These are phyloP conservation scores for Thermomucor indicae-seudaticae DNA, from an alignment of 371 early-diverging fungal species.

Conservation along the genomic window DNA sequence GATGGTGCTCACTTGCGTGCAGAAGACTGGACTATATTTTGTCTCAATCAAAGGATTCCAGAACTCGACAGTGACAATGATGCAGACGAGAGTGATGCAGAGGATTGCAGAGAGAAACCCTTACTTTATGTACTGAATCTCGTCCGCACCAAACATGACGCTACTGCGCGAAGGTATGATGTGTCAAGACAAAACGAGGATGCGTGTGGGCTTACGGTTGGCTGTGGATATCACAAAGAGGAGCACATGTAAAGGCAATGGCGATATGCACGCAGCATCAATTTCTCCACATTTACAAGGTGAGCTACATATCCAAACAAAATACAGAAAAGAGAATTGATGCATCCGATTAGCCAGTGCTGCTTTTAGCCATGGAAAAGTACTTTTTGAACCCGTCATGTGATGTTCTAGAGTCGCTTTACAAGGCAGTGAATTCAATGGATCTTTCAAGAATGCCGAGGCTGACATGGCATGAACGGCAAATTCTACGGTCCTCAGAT, in stretches of 20 bases:
- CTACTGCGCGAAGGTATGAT: conserved; percentile 66
- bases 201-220: background rate
- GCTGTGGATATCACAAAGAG: conserved; percentile 40
- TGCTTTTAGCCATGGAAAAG: conserved; percentile 87
- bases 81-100: conserved; percentile 14
- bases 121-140: conserved; percentile 85
- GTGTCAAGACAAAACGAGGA: background rate
- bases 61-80: conserved; percentile 31
- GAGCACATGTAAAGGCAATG: conserved; percentile 92
- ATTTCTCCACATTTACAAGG: conserved; percentile 92
- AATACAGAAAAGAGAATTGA: background rate
- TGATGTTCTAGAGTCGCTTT: conserved; percentile 76
- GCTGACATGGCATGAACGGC: conserved; percentile 71
- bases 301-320: conserved; percentile 15
- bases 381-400: conserved; percentile 78
- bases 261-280: conserved; percentile 87
- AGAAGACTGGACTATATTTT: conserved; percentile 95
- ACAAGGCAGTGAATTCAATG: conserved; percentile 80
- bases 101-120: conserved; percentile 58
- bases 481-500: conserved; percentile 75
- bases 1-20: conserved; percentile 91
- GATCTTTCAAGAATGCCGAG: conserved; percentile 80
- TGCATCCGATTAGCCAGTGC: conserved; percentile 60
- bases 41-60: conserved; percentile 73
- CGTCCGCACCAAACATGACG: conserved; percentile 85